Percentiles rank a stretch among this genome's conserved stretches.
Conservation (phyloP, 2,329 filamentous ascomycete species). For the Xylogone sp. region DNA sequence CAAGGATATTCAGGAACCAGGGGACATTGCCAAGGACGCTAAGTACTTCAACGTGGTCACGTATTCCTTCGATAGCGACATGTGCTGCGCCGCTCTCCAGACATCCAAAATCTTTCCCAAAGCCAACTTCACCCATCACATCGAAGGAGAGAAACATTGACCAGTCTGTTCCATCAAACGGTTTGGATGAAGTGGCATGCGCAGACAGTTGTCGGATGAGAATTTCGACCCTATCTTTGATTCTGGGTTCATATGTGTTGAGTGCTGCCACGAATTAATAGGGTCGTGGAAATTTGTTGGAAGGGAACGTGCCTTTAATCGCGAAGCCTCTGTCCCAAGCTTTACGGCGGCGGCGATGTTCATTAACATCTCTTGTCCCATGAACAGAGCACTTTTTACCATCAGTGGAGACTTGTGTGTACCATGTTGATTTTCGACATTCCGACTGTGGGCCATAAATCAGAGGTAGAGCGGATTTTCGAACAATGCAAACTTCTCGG, state of each 20-base stretch:
- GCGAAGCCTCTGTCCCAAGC: constrained; percentile 23
- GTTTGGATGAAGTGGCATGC: constrained; percentile 11
- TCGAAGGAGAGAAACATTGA: constrained; percentile 40
- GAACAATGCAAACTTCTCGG: constrained; percentile 28
- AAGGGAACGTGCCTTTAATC: constrained; percentile 15
- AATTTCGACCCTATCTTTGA: constrained; percentile 7
- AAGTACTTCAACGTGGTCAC: constrained; percentile 7
- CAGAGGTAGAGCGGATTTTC: constrained; percentile 17
- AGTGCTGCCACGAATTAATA: background rate
- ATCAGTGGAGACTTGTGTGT: constrained; percentile 26
- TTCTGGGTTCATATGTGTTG: background rate
- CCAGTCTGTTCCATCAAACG: constrained; percentile 34
- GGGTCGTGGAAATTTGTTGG: background rate
- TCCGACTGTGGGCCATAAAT: constrained; percentile 34
- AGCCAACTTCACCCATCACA: constrained; percentile 40
- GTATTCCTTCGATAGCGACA: constrained; percentile 23
- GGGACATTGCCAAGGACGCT: constrained; percentile 11
- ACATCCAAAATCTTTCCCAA: constrained; percentile 37
- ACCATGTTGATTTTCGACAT: constrained; percentile 38
- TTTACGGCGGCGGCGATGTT: constrained; percentile 18
- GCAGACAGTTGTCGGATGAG: constrained; percentile 29
- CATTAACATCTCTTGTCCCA: constrained; percentile 28
- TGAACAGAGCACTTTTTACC: constrained; percentile 33
- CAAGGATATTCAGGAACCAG: constrained; percentile 20
- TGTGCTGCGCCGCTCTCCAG: constrained; percentile 29